phyloP scores from a whole-genome alignment of 2,329 filamentous ascomycete genomes.

The Drechslerella stenobrocha region DNA sequence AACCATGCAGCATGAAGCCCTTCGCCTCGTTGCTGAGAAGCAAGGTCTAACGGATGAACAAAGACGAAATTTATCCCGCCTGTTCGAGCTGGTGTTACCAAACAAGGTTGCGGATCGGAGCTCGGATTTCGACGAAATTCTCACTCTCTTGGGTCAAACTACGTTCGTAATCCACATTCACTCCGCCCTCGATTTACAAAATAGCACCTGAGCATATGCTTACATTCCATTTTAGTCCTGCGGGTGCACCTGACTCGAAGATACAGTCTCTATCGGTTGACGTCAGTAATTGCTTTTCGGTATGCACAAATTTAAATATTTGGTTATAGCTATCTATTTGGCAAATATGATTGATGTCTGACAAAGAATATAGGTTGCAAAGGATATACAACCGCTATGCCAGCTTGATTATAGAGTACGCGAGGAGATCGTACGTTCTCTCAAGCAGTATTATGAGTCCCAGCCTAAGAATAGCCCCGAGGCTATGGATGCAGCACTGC shows the following conservation, averaged over 20 bases:
- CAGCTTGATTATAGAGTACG: constrained; percentile 1
- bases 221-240: background rate
- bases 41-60: background rate
- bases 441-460: background rate
- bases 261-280: background rate
- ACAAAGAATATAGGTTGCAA: background rate
- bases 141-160: background rate
- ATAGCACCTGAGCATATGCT: background rate
- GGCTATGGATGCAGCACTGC: constrained; percentile 1
- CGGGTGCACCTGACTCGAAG: background rate
- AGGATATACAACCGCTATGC: background rate
- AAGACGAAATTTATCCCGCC: background rate
- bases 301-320: no score
- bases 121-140: background rate
- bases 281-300: background rate
- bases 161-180: background rate
- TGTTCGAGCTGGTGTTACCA: background rate
- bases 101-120: background rate
- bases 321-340: background rate
- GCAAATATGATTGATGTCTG: background rate
- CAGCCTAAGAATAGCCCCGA: background rate
- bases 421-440: background rate
- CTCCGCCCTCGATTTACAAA: no score
- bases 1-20: background rate
- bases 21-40: background rate